These are phyloP conservation scores for Diatrype stigma DNA, from an alignment of 2,329 filamentous ascomycete genomes.

Conservation along the genomic window DNA sequence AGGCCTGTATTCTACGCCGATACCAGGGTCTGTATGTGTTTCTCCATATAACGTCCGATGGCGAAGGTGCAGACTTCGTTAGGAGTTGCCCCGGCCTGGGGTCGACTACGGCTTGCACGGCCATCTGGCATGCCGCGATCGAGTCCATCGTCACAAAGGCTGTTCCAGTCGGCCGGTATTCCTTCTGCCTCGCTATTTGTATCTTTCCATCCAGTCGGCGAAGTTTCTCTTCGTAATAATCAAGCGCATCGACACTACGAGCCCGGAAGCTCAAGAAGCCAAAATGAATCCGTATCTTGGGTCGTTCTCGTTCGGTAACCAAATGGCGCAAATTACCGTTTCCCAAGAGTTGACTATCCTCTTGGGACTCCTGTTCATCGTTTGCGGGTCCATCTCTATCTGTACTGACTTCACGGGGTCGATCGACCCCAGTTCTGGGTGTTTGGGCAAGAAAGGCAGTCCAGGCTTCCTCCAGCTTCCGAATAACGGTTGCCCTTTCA, in stretches of 20 bases:
- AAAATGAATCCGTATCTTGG: conserved; percentile 71
- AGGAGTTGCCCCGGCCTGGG: conserved; percentile 81
- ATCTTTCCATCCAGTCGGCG: conserved; percentile 75
- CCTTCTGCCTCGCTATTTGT: conserved; percentile 62
- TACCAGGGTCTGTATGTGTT: conserved; percentile 82
- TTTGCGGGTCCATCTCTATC: conserved; percentile 15
- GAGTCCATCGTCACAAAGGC: conserved; percentile 98
- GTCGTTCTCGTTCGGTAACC: conserved; percentile 46
- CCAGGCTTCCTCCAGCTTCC: conserved; percentile 79
- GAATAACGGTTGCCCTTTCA: conserved; percentile 59
- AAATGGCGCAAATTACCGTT: conserved; percentile 37
- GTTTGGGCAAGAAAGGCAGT: conserved; percentile 65
- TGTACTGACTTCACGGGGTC: conserved; percentile 8
- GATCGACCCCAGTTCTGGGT: conserved; percentile 32
- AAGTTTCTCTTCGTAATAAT: conserved; percentile 88
- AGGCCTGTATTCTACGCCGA: conserved; percentile 71
- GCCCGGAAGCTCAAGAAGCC: conserved; percentile 70
- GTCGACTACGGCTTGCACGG: conserved; percentile 89
- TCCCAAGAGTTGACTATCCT: conserved; percentile 58
- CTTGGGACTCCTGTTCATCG: conserved; percentile 43
- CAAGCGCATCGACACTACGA: conserved; percentile 80
- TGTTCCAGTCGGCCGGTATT: conserved; percentile 73
- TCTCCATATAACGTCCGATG: conserved; percentile 88
- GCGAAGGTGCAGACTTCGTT: conserved; percentile 81
- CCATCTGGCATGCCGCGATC: conserved; percentile 89